Evolutionary conservation across 805 yeast genomes (phyloP).

Genomic region (Clavispora vitiphila): DNA sequence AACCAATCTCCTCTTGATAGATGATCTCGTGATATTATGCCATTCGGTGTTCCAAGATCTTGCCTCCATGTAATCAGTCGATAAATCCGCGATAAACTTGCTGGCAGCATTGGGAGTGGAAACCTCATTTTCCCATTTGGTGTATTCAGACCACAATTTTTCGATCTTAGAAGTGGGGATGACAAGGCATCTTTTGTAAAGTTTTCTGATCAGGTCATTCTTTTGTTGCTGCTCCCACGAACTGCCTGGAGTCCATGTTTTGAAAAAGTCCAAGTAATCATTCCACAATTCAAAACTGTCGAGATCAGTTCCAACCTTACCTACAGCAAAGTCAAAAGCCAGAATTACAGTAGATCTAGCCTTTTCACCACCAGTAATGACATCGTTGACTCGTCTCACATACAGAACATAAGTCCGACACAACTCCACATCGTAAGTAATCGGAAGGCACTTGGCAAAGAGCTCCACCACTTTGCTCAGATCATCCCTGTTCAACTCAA

Average conservation of each 20-base stretch:
- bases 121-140: conserved; percentile 74
- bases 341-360: conserved; percentile 69
- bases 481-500: conserved; percentile 61
- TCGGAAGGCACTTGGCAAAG: conserved; percentile 59
- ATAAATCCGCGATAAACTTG: conserved; percentile 75
- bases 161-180: conserved; percentile 77
- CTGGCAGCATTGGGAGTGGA: conserved; percentile 69
- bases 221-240: conserved; percentile 85
- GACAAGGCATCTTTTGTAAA: conserved; percentile 63
- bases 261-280: conserved; percentile 75
- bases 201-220: conserved; percentile 66
- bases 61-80: conserved; percentile 83
- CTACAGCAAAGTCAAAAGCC: conserved; percentile 80
- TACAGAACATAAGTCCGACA: conserved; percentile 78
- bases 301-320: conserved; percentile 74
- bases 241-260: conserved; percentile 70
- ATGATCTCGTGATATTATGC: conserved; percentile 47
- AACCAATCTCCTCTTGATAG: conserved; percentile 39
- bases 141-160: conserved; percentile 73
- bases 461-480: conserved; percentile 60
- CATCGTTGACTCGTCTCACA: conserved; percentile 64
- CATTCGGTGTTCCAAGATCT: conserved; percentile 73
- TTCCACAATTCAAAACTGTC: conserved; percentile 70
- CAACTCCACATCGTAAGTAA: conserved; percentile 57
- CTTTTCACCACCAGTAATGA: conserved; percentile 76